A percentile compares a stretch with the other conserved stretches of the same genome.
Evolutionary conservation across 2,329 filamentous ascomycete species (phyloP).

Genomic region (Botrytis porri): DNA sequence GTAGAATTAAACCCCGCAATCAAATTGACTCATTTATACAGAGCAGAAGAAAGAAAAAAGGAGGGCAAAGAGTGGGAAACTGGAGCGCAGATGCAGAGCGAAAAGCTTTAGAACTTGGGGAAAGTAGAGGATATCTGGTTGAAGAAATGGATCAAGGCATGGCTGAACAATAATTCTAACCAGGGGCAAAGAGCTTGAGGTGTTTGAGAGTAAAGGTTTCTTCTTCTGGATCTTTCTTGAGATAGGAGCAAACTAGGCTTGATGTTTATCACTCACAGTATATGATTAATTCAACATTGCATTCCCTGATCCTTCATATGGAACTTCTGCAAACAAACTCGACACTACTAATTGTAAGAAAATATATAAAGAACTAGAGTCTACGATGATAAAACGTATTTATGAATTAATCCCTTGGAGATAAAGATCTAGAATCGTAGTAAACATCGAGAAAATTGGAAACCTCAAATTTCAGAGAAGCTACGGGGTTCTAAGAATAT

Average conservation of each 20-base stretch:
- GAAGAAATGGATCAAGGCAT: conserved; percentile 1
- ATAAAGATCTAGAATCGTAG: neutral
- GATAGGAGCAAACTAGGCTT: too few relatives aligned
- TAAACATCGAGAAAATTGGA: neutral
- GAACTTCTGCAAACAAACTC: neutral
- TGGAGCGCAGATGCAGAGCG: neutral
- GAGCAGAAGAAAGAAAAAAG: neutral
- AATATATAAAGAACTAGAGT: neutral
- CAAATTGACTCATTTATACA: conserved; percentile 1
- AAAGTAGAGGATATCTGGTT: neutral
- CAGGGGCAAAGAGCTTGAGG: neutral
- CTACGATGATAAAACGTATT: neutral
- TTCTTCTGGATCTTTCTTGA: too few relatives aligned
- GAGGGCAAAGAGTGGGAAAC: conserved; percentile 1
- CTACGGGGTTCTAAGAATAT: neutral
- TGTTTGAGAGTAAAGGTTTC: neutral
- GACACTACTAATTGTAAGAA: neutral
- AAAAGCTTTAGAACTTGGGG: neutral
- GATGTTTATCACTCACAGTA: too few relatives aligned
- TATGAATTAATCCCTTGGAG: neutral
- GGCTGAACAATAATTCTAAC: neutral
- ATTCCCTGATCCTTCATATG: too few relatives aligned
- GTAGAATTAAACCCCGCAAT: neutral
- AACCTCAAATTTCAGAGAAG: neutral
- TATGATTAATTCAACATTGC: too few relatives aligned